A percentile compares a stretch with the other conserved stretches of the same genome.
Evolutionary conservation across 73 alveolate species (phyloP).

Genomic region (Paramecium bursaria): DNA sequence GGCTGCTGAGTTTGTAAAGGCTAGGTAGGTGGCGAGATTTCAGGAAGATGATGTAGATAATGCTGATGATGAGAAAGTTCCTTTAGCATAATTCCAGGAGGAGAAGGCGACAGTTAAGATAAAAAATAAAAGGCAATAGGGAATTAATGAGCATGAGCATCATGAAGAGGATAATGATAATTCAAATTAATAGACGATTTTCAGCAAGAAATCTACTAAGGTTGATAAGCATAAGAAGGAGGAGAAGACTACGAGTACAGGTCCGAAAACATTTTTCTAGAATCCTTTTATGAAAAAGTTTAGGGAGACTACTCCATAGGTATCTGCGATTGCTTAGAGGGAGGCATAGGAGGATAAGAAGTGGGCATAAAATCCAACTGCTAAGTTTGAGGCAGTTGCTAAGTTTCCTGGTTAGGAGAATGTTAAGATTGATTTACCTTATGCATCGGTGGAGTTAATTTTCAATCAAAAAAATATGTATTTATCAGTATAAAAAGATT

Average conservation of each 20-base stretch:
- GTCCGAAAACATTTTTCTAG: neutral
- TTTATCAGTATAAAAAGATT: neutral
- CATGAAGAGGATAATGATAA: neutral
- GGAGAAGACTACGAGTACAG: neutral
- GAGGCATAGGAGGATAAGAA: conserved; percentile 49
- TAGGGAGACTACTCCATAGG: neutral
- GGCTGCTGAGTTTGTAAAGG: conserved; percentile 26
- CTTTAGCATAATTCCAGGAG: neutral
- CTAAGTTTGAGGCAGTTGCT: conserved; percentile 59
- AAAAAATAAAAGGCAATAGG: conserved; percentile 38
- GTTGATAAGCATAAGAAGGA: neutral
- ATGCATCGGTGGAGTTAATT: conserved; percentile 35
- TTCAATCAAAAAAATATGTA: conserved; percentile 67
- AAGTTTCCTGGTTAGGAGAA: conserved; percentile 8
- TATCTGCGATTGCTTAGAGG: conserved; percentile 14
- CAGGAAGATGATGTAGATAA: conserved; percentile 4
- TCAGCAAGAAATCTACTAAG: neutral
- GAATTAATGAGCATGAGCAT: conserved; percentile 8
- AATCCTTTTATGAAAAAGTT: conserved; percentile 4
- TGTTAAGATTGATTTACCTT: conserved; percentile 28
- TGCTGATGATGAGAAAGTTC: conserved; percentile 17
- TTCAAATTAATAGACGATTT: neutral
- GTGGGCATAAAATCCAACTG: conserved; percentile 21
- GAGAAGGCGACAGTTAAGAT: neutral
- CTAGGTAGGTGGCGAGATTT: conserved; percentile 3